Percentiles rank a stretch among this genome's conserved stretches.
These are phyloP conservation scores for Mastigamoeba balamuthi DNA, from an alignment of 78 protist genomes.

Conservation along the genomic window DNA sequence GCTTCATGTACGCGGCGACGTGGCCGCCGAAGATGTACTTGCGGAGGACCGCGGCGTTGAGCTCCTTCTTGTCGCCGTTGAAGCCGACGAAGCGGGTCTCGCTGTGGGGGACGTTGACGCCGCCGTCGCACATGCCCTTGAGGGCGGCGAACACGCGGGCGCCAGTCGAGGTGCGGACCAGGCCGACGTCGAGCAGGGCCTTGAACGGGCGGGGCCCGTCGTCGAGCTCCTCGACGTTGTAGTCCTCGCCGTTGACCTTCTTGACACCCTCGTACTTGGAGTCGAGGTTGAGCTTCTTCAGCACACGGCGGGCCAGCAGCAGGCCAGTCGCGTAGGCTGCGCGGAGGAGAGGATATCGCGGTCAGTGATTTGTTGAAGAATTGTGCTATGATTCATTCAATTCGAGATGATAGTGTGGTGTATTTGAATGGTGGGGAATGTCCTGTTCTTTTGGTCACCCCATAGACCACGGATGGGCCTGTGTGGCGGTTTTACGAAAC, in stretches of 20 bases:
- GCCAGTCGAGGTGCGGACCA: conserved; percentile 94
- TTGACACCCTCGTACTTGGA: conserved; percentile 70
- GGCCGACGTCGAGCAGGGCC: conserved; percentile 91
- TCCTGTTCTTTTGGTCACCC: too few species aligned
- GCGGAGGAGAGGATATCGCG: too few species aligned
- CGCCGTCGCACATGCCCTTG: conserved; percentile 98
- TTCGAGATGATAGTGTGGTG: too few species aligned
- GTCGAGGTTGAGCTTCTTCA: conserved; percentile 74
- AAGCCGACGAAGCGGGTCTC: conserved; percentile 91
- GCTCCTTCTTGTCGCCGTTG: conserved; percentile 53
- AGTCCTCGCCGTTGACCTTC: conserved; percentile 60
- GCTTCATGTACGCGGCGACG: conserved; percentile 91
- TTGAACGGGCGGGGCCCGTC: conserved; percentile 88
- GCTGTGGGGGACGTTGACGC: conserved; percentile 91
- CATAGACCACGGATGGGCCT: too few species aligned
- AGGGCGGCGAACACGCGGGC: conserved; percentile 62
- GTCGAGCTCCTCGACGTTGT: conserved; percentile 40
- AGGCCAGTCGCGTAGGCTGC: conserved; percentile 96
- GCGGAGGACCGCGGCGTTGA: conserved; percentile 75
- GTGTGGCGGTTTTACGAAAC: too few species aligned
- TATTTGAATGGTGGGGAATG: background rate
- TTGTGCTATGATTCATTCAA: too few species aligned
- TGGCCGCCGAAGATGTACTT: conserved; percentile 90
- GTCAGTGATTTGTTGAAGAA: too few species aligned
- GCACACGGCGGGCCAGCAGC: conserved; percentile 92